phyloP scores from a whole-genome alignment of 1,284 basidiomycete genomes.

The Marasmius sp. region DNA sequence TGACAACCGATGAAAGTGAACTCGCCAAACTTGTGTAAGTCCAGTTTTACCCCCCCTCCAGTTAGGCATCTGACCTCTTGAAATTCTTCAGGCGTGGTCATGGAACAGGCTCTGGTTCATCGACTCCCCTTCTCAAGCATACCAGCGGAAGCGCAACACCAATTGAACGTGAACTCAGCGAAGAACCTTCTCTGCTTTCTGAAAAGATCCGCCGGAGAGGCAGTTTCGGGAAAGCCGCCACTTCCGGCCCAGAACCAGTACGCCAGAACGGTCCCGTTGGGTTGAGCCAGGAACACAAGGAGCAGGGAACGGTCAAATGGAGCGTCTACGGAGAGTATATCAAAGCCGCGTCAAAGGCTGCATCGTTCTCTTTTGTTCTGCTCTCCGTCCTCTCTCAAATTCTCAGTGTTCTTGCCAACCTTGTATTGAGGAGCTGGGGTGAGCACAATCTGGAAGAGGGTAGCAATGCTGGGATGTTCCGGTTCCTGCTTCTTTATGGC shows the following conservation, averaged over 20 bases:
- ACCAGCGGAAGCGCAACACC: slow-evolving; percentile 45
- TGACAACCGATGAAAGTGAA: slow-evolving; percentile 67
- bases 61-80: neutral
- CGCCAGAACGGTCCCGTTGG: slow-evolving; percentile 43
- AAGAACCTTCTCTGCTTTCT: slow-evolving; percentile 26
- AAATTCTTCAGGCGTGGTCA: slow-evolving; percentile 38
- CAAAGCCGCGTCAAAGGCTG: slow-evolving; percentile 72
- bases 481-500: slow-evolving; percentile 64
- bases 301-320: slow-evolving; percentile 81
- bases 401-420: slow-evolving; percentile 59
- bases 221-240: slow-evolving; percentile 53
- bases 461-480: slow-evolving; percentile 56
- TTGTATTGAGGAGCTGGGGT: slow-evolving; percentile 79
- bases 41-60: neutral
- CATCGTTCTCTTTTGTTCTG: slow-evolving; percentile 69
- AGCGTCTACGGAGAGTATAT: slow-evolving; percentile 82
- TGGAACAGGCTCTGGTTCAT: slow-evolving; percentile 51
- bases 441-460: slow-evolving; percentile 70
- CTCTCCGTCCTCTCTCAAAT: slow-evolving; percentile 56
- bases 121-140: slow-evolving; percentile 49
- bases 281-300: slow-evolving; percentile 73
- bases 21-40: slow-evolving; percentile 82
- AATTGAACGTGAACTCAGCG: slow-evolving; percentile 24
- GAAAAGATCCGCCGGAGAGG: slow-evolving; percentile 48
- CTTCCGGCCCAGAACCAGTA: slow-evolving; percentile 37